These are phyloP conservation scores for Fusarium goolgardi DNA, from an alignment of 2,329 filamentous ascomycete genomes.

Conservation along the genomic window DNA sequence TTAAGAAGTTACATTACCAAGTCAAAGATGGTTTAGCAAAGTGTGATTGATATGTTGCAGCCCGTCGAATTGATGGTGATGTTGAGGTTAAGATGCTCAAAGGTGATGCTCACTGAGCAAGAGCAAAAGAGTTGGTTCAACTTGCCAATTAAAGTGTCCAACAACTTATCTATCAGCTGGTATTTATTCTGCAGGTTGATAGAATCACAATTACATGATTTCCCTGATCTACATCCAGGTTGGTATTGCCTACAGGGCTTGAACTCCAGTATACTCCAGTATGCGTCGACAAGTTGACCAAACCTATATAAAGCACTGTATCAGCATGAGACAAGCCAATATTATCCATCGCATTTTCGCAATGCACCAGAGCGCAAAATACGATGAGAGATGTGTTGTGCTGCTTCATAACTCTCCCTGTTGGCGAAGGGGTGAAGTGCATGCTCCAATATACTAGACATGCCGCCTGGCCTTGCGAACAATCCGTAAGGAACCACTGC, in stretches of 20 bases:
- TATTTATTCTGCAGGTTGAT: neutral
- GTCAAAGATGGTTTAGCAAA: no score
- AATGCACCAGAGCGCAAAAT: fast-evolving
- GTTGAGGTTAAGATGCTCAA: neutral
- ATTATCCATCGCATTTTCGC: fast-evolving
- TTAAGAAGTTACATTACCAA: neutral
- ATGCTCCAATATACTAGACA: neutral
- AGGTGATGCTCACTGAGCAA: neutral
- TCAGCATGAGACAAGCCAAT: neutral
- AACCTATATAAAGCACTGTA: neutral
- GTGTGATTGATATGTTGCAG: fast-evolving
- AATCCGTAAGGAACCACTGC: neutral
- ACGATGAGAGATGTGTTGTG: neutral
- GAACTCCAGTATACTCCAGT: neutral
- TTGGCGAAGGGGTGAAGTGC: neutral
- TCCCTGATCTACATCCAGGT: neutral
- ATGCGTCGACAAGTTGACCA: neutral
- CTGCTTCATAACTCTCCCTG: neutral
- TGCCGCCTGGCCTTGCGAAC: neutral
- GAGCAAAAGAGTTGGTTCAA: neutral
- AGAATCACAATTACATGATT: fast-evolving
- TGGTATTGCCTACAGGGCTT: neutral
- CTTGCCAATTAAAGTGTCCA: neutral
- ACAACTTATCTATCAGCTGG: neutral
- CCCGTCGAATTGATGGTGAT: neutral